Evolutionary conservation across 2,329 filamentous ascomycete genomes (phyloP), one percentile per base, ranked within the genome.

Genomic region (Pseudopithomyces maydicus): DNA sequence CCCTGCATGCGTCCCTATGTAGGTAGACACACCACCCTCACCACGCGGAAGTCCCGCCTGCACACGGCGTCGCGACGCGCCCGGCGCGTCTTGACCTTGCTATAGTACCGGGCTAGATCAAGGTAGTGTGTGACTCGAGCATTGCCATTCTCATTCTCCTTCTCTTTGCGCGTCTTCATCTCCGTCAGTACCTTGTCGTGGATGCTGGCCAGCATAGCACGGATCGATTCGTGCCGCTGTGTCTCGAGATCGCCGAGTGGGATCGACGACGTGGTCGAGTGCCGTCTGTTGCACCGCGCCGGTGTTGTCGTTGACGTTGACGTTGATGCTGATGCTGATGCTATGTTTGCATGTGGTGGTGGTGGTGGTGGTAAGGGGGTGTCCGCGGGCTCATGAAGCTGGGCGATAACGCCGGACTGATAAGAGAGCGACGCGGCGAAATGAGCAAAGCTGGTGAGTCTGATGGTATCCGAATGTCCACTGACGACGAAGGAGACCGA

Each of bases 401-500:
- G 3, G 61, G 64, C 5, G 59, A 55, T 38, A 58, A n/a, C 4
- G 38, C 43, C 20, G 53, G 43, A 14, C 42, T 26, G 14, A 17
- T 38, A 43, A 36, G n/a, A 15, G 35, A 33, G 17, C 12, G 43
- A 20, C 12, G 33, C 46, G 15, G 32, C 14, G 36, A 26, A 23
- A 50, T 26, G 12, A 56, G 20, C 5, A 56, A 54, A 5, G 51
- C 46, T 2, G 47, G 43, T 15, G 51, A 54, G 15, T 56, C 57
- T 10, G 51, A 22, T 43, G 38, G 29, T 19, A 2, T 11, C 12
- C n/a, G 29, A 22, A 14, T 8, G 29, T 69, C 61, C 22, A 69
- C 68, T 6, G 68, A 46, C 0, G 65, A 66, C 2, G 68, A 41
- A 1, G 62, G 64, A 2, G 60, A 68, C n/a, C 12, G 43, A 20